A percentile compares a stretch with the other conserved stretches of the same genome.
Conservation (phyloP, 148 eudicot genomes). For the Linanthus parryae region DNA sequence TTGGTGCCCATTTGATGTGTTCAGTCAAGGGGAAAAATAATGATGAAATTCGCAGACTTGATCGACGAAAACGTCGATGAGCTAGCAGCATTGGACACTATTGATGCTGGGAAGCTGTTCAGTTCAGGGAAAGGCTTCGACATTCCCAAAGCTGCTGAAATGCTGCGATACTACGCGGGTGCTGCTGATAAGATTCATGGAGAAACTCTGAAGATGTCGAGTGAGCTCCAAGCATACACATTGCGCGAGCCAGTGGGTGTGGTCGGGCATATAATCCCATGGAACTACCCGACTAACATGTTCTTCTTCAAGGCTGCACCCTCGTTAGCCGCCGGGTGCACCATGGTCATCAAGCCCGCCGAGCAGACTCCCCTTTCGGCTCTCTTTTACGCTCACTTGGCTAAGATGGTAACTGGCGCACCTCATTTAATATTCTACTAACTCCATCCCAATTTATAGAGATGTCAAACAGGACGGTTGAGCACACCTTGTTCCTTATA, state of each 20-base stretch:
- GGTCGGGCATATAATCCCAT: conserved; percentile 71
- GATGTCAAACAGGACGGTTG: not conserved
- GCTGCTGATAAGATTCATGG: conserved; percentile 96
- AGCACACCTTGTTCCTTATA: not conserved
- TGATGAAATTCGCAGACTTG: conserved; percentile 50
- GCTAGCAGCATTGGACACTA: conserved; percentile 37
- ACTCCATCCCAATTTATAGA: not conserved
- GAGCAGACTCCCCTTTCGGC: conserved; percentile 81
- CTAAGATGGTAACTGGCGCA: conserved; percentile 44
- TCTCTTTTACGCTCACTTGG: conserved; percentile 61
- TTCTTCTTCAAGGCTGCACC: conserved; percentile 70
- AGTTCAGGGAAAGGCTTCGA: conserved; percentile 32
- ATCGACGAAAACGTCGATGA: conserved; percentile 36
- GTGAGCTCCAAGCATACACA: conserved; percentile 65
- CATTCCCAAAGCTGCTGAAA: conserved; percentile 38
- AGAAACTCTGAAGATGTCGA: conserved; percentile 61
- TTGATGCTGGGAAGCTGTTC: conserved; percentile 75
- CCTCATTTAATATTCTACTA: not conserved
- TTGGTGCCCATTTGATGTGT: not conserved
- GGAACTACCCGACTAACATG: conserved; percentile 70
- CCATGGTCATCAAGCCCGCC: conserved; percentile 83
- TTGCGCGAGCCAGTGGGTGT: conserved; percentile 75
- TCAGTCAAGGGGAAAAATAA: conserved; percentile 39
- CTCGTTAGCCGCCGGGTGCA: conserved; percentile 76
- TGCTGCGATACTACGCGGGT: conserved; percentile 65